Percentiles rank a stretch among this genome's conserved stretches.
Evolutionary conservation across 257 asterid species (phyloP).

Genomic region (Solanum lycopersicoides): DNA sequence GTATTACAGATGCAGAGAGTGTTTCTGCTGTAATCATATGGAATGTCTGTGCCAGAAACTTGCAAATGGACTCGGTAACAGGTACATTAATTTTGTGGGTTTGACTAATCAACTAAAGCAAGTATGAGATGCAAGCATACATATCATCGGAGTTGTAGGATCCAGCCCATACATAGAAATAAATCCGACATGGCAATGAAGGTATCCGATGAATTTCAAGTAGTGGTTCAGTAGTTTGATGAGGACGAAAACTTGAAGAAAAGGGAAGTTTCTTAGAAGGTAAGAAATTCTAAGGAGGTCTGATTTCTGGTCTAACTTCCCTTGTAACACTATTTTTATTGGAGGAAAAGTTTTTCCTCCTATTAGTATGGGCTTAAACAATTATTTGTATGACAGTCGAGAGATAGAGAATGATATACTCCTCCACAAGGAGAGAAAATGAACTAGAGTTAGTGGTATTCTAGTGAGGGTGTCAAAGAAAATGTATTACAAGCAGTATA

Average conservation of each 20-base stretch:
- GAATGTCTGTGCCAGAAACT: background rate
- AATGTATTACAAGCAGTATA: background rate
- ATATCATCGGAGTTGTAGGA: background rate
- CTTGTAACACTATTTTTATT: background rate
- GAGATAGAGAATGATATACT: background rate
- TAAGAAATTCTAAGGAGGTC: background rate
- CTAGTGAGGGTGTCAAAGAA: background rate
- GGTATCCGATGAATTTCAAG: background rate
- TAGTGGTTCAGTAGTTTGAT: background rate
- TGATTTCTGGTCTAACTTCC: background rate
- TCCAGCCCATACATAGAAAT: background rate
- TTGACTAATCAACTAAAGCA: background rate
- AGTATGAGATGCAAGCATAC: background rate
- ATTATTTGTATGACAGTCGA: background rate
- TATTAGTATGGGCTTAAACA: background rate
- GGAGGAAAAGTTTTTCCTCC: background rate
- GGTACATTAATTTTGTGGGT: background rate
- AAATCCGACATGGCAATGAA: background rate
- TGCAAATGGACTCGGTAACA: background rate
- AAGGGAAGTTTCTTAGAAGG: background rate
- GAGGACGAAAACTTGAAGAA: background rate
- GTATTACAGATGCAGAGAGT: background rate
- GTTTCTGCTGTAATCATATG: background rate
- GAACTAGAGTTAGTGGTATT: background rate
- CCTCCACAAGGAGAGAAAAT: background rate